Percentiles rank a stretch among this genome's conserved stretches.
Evolutionary conservation across 176 grass and related monocot genomes (phyloP).

Genomic region (Oryza glumipatula): DNA sequence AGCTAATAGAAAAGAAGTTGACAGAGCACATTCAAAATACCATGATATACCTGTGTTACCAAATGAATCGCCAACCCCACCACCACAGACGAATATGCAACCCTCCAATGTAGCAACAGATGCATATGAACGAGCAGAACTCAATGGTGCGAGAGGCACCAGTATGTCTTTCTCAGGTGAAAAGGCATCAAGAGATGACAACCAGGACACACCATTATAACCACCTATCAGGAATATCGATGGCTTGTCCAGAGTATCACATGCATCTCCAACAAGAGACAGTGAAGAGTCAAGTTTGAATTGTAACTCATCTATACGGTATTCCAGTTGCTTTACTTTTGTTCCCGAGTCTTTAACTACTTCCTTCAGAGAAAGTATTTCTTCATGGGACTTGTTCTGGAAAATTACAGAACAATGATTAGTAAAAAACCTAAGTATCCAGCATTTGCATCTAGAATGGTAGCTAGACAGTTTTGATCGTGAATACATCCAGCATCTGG

Average conservation of each 20-base stretch:
- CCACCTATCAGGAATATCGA: constrained; percentile 79
- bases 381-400: constrained; percentile 67
- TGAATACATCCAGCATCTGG: neutral
- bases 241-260: constrained; percentile 38
- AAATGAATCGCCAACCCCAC: constrained; percentile 66
- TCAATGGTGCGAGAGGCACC: constrained; percentile 69
- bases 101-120: constrained; percentile 60
- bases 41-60: constrained; percentile 51
- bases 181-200: constrained; percentile 80
- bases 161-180: constrained; percentile 61
- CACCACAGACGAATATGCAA: constrained; percentile 76
- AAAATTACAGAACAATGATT: constrained; percentile 43
- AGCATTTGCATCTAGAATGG: constrained; percentile 19
- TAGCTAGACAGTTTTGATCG: neutral
- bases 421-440: constrained; percentile 15
- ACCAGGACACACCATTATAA: constrained; percentile 73
- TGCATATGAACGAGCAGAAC: constrained; percentile 71
- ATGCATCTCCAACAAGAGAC: constrained; percentile 41
- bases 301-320: constrained; percentile 68
- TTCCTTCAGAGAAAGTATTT: constrained; percentile 67
- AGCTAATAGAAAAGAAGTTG: constrained; percentile 9
- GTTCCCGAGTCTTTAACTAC: constrained; percentile 63
- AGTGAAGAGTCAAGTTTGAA: constrained; percentile 58
- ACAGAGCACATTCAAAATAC: constrained; percentile 26
- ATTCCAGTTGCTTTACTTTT: constrained; percentile 62